These are phyloP conservation scores for Saturnispora silvae DNA, from an alignment of 805 yeast genomes.

Conservation along the genomic window DNA sequence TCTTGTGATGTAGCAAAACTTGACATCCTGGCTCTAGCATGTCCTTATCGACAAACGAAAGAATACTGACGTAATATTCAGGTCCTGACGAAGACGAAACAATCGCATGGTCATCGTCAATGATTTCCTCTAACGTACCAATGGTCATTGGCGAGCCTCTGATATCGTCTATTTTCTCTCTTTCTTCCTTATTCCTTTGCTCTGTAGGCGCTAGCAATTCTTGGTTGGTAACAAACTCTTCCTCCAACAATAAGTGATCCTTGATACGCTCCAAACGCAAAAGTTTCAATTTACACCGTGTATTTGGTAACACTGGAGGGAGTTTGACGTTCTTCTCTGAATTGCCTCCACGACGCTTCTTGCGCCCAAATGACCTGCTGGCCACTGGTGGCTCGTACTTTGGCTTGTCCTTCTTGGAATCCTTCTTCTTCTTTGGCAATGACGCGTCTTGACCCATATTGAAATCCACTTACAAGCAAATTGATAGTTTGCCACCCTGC, in stretches of 20 bases:
- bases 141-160: slow-evolving; percentile 95
- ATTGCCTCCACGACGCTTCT: slow-evolving; percentile 79
- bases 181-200: slow-evolving; percentile 91
- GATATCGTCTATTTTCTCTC: slow-evolving; percentile 88
- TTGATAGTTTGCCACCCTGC: neutral
- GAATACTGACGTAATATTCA: slow-evolving; percentile 90
- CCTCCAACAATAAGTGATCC: slow-evolving; percentile 89
- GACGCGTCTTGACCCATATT: slow-evolving; percentile 28
- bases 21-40: slow-evolving; percentile 94
- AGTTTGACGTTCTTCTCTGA: slow-evolving; percentile 59
- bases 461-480: neutral
- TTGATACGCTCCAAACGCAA: slow-evolving; percentile 92
- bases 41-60: slow-evolving; percentile 95
- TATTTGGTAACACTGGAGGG: slow-evolving; percentile 83
- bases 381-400: slow-evolving; percentile 98
- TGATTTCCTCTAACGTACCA: slow-evolving; percentile 93
- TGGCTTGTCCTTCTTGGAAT: slow-evolving; percentile 70
- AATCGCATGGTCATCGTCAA: slow-evolving; percentile 98
- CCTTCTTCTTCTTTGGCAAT: slow-evolving; percentile 27
- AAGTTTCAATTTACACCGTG: slow-evolving; percentile 85
- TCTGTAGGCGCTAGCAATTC: slow-evolving; percentile 94
- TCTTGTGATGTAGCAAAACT: slow-evolving; percentile 87
- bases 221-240: slow-evolving; percentile 90
- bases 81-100: slow-evolving; percentile 94
- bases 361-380: slow-evolving; percentile 74